Evolutionary conservation across 108 stramenopile genomes (phyloP), one percentile per base, ranked within the genome.

Genomic region (Pseudonitzschia multistriata): DNA sequence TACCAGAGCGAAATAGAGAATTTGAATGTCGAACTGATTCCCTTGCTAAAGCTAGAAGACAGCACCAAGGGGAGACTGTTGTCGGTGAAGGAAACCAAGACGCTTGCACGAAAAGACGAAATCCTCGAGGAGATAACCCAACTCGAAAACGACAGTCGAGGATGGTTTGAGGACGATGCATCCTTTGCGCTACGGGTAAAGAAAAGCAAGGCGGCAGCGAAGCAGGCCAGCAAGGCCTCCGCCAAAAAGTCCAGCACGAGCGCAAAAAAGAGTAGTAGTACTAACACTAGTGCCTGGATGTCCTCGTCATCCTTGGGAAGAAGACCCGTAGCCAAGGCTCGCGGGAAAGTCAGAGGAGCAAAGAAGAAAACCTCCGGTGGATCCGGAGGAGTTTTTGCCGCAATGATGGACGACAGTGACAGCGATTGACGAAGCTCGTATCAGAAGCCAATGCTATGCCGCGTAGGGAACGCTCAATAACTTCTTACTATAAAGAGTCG

Each of bases 371-470:
- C 63, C 0, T 73, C 65, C 49, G 39, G 40, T 42, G 50, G 62
- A 37, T 76, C 72, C 22, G 85, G 88, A 54, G 85, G 85, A 30
- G 86, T 90, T 8, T 92, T 94, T 79, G 71, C 89, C 22, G 93
- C 93, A 21, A 91, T 91, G 90, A 92, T 94, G 90, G 90, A 81
- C 71, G 84, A 90, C 27, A 94, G 92, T 61, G 86, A 89, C 42
- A 88, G 87, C 45, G 93, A 94, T 68, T 88, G 1, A 36, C 6
- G 30, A 66, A 0, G 30, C 14, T 25, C 25, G 25, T n/a, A 55
- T 45, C 42, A 27, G n/a, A 19, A 22, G 31, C 28, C 19, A 42
- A 19, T 6, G 37, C 25, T 62, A 37, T 55, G 54, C 4, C 29
- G 54, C 22, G 27, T 55, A 5, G 54, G 54, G 10, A 55, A 30